Evolutionary conservation across 345 rosid species (phyloP), one percentile per base, ranked within the genome.

Genomic region (Citrus sp.): DNA sequence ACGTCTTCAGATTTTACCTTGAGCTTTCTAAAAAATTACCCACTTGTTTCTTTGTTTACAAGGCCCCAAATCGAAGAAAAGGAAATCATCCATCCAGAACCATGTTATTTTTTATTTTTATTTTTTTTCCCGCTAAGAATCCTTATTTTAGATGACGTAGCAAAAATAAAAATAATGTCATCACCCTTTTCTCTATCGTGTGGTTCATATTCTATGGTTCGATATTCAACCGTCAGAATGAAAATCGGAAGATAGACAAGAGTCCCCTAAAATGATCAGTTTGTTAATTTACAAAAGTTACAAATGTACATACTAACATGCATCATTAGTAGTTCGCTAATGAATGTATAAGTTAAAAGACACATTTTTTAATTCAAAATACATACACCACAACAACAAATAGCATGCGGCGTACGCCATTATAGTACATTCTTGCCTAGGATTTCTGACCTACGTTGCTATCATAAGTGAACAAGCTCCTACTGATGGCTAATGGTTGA

Each of bases 401-500:
- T 5, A 25, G 40, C 46, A 38, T 24, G 62, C 4, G 42, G 38
- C 38, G 65, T 24, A 49, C 56, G 35, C 59, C 58, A 70, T 24
- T 46, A 13, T 38, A 42, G 27, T 18, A 37, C 67, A 61, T 32
- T 51, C 76, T 77, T 80, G 46, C 67, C 62, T 4, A 19, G 51
- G 51, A 54, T 62, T 77, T 70, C 27, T 62, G 30, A 58, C 72
- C 78, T 72, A 72, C 27, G 58, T 54, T 54, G 58, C 56, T 66
- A 60, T 30, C 10, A 18, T 9, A 66, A 59, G 24, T 32, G 55
- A 37, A 62, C 66, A n/a, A 72, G 35, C 40, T 35, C 22, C 78
- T 71, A 37, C 80, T 56, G 24, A 58, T 61, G 62, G n/a, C 46
- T 67, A 59, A 76, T 83, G 40, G 22, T 9, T 70, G 30, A 42